phyloP scores from a whole-genome alignment of 2,329 filamentous ascomycete species.

The Talaromyces sp. region DNA sequence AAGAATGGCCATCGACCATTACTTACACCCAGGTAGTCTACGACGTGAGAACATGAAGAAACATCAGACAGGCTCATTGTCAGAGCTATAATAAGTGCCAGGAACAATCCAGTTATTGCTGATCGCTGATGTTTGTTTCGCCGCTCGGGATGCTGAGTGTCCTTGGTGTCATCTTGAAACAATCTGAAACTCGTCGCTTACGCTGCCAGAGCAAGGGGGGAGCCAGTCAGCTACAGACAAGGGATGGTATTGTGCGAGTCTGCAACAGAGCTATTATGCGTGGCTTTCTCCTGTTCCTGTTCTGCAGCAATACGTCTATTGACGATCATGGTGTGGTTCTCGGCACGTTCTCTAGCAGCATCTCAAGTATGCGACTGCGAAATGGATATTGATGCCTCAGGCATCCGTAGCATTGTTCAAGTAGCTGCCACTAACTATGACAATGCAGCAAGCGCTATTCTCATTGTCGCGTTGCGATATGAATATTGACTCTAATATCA shows the following conservation, averaged over 20 bases:
- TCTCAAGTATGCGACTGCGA: too few species aligned
- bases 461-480: background rate
- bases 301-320: background rate
- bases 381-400: background rate
- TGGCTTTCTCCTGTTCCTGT: background rate
- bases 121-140: background rate
- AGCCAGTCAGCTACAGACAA: slow-evolving; percentile 4
- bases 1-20: background rate
- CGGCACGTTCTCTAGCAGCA: too few species aligned
- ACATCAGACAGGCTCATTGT: background rate
- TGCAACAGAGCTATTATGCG: slow-evolving; percentile 6
- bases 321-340: background rate
- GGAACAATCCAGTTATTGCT: background rate
- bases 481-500: background rate
- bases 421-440: background rate
- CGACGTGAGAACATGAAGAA: background rate
- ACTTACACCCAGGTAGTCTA: background rate
- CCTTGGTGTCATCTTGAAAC: slow-evolving; percentile 5
- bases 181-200: slow-evolving; percentile 10
- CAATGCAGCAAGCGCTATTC: background rate
- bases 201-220: background rate
- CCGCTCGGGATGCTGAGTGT: background rate
- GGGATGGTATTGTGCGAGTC: background rate
- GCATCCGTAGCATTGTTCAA: background rate
- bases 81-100: background rate